Evolutionary conservation across 2,329 filamentous ascomycete species (phyloP).

Genomic region (Beauveria medogensis): DNA sequence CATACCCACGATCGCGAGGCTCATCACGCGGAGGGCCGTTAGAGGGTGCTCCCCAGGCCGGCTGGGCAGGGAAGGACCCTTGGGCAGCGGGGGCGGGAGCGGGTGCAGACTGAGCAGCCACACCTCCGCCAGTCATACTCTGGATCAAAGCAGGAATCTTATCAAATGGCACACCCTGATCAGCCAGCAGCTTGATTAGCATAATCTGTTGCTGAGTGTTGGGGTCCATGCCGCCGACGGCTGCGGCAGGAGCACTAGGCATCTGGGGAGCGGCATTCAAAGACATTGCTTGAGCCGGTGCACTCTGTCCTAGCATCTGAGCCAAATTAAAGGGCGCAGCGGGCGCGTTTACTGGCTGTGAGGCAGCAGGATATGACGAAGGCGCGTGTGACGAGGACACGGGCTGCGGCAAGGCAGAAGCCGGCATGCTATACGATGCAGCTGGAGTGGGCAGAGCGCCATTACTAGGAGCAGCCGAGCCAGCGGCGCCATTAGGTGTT

Average conservation of each 20-base stretch:
- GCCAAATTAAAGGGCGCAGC: constrained; percentile 35
- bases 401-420: constrained; percentile 24
- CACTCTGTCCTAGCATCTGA: constrained; percentile 28
- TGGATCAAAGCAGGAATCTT: constrained; percentile 59
- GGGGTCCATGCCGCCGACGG: constrained; percentile 33
- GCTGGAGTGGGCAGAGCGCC: constrained; percentile 32
- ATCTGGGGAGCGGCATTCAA: constrained; percentile 23
- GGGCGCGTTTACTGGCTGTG: constrained; percentile 53
- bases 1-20: constrained; percentile 49
- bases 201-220: constrained; percentile 63
- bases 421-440: constrained; percentile 32
- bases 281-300: constrained; percentile 21
- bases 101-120: constrained; percentile 25
- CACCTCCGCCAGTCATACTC: constrained; percentile 37
- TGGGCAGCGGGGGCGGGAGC: constrained; percentile 31
- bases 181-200: constrained; percentile 65
- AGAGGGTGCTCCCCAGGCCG: constrained; percentile 23
- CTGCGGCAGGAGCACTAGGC: constrained; percentile 25
- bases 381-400: constrained; percentile 24
- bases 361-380: constrained; percentile 32
- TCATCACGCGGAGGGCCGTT: constrained; percentile 28
- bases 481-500: constrained; percentile 24
- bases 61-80: constrained; percentile 30
- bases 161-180: constrained; percentile 69
- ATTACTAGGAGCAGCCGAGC: constrained; percentile 35